These are phyloP conservation scores for Epipyxis sp. DNA, from an alignment of 108 stramenopile species.

Conservation along the genomic window DNA sequence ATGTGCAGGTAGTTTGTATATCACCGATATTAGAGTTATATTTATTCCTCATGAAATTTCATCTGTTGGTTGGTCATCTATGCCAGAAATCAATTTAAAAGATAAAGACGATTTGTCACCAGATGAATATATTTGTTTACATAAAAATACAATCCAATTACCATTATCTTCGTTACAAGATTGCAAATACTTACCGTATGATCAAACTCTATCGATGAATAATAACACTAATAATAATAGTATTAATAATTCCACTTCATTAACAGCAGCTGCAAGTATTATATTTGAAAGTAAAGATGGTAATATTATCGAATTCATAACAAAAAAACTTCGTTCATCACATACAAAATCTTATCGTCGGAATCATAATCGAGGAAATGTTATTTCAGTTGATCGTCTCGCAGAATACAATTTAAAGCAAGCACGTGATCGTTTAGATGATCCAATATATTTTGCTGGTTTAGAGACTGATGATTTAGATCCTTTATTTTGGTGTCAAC, in stretches of 20 bases:
- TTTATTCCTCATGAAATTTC: conserved; percentile 7
- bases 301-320: background rate
- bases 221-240: background rate
- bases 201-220: background rate
- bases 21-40: conserved; percentile 22
- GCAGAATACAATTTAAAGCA: background rate
- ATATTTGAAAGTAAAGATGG: background rate
- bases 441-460: background rate
- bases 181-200: background rate
- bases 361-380: background rate
- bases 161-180: background rate
- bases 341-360: background rate
- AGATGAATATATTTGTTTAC: background rate
- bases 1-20: background rate
- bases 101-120: too few species aligned
- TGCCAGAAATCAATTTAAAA: background rate
- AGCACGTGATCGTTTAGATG: background rate
- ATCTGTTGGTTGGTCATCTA: background rate
- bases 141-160: background rate
- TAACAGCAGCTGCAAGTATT: background rate
- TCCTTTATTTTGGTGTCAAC: conserved; percentile 5
- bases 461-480: background rate
- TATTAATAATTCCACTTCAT: background rate
- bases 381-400: too few species aligned
- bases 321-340: background rate